Percentiles rank a stretch among this genome's conserved stretches.
These are phyloP conservation scores for Phytophthora tentaculata DNA, from an alignment of 352 stramenopile genomes.

Conservation along the genomic window DNA sequence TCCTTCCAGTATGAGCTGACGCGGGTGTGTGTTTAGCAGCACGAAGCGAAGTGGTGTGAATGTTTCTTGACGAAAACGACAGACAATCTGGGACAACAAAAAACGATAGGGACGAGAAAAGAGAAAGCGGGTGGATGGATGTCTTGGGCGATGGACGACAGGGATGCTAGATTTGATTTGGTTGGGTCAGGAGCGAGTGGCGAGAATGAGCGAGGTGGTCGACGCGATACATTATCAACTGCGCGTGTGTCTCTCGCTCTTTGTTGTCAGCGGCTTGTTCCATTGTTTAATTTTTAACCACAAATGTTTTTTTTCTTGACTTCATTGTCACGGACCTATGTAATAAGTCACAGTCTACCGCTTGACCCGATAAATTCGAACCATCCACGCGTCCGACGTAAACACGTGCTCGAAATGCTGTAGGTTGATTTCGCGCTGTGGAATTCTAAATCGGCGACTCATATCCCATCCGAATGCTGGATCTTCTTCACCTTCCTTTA, in stretches of 20 bases:
- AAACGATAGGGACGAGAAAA: conserved; percentile 25
- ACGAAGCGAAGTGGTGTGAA: conserved; percentile 37
- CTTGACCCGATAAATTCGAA: conserved; percentile 91
- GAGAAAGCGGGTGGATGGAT: conserved; percentile 11
- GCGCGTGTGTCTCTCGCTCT: neutral
- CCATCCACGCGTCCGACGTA: conserved; percentile 93
- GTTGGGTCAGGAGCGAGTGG: conserved; percentile 31
- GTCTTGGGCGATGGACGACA: conserved; percentile 31
- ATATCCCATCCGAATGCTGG: conserved; percentile 68
- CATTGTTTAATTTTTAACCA: conserved; percentile 42
- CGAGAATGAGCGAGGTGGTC: conserved; percentile 1
- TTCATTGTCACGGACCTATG: neutral
- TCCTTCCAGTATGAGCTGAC: conserved; percentile 46
- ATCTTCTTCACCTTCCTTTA: conserved; percentile 27
- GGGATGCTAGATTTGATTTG: conserved; percentile 42
- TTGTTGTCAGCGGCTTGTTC: conserved; percentile 23
- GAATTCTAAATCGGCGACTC: conserved; percentile 64
- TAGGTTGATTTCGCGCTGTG: conserved; percentile 70
- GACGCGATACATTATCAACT: conserved; percentile 10
- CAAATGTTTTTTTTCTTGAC: conserved; percentile 11
- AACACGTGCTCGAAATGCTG: conserved; percentile 92
- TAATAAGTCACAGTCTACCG: conserved; percentile 47
- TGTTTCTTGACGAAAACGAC: conserved; percentile 26
- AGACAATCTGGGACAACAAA: conserved; percentile 15
- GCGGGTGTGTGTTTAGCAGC: conserved; percentile 27